Percentiles rank a stretch among this genome's conserved stretches.
Evolutionary conservation across 176 grass and related monocot genomes (phyloP).

Genomic region (Oryza longistaminata): DNA sequence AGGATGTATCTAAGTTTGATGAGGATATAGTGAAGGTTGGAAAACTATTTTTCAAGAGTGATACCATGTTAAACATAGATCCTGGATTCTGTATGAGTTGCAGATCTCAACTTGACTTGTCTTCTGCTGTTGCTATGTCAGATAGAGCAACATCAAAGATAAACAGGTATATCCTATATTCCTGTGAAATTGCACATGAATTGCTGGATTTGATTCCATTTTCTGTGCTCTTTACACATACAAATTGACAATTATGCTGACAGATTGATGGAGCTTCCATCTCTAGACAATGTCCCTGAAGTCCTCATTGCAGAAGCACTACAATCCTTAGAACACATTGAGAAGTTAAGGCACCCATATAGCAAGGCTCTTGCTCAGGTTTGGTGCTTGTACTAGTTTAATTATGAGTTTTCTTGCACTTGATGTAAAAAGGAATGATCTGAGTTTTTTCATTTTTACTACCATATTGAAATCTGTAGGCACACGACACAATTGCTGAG

Average conservation of each 20-base stretch:
- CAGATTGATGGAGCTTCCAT: constrained; percentile 66
- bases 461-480: constrained; percentile 45
- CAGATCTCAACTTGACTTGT: constrained; percentile 52
- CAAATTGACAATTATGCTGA: constrained; percentile 23
- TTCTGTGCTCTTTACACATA: constrained; percentile 3
- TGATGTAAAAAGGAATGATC: constrained; percentile 1
- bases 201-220: constrained; percentile 18
- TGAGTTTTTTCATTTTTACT: neutral
- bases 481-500: constrained; percentile 73
- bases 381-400: constrained; percentile 21
- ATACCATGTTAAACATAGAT: constrained; percentile 45
- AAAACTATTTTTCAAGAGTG: constrained; percentile 45
- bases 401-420: neutral
- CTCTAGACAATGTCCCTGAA: constrained; percentile 21
- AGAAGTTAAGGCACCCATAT: constrained; percentile 77
- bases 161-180: constrained; percentile 42
- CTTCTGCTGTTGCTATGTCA: constrained; percentile 48
- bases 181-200: neutral
- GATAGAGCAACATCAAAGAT: constrained; percentile 49
- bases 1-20: constrained; percentile 54
- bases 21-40: constrained; percentile 55
- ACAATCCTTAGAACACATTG: constrained; percentile 56
- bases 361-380: constrained; percentile 88
- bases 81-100: constrained; percentile 82
- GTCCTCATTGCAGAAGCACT: constrained; percentile 47